phyloP scores from a whole-genome alignment of 2,329 filamentous ascomycete species.

The Trichoderma sp. region DNA sequence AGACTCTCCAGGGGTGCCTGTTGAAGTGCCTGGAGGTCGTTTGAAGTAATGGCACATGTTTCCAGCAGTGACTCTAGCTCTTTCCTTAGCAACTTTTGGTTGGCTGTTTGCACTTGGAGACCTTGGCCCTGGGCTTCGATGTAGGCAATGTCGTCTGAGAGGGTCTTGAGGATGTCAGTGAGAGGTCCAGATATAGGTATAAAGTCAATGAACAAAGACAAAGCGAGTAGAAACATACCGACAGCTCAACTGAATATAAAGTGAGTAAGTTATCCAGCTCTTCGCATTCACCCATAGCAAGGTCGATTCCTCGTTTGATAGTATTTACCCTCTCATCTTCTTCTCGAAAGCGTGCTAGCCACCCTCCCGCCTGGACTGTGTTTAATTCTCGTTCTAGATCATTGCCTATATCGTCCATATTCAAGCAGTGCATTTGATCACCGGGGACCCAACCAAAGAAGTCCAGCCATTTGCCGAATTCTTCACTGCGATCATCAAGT shows the following conservation, averaged over 20 bases:
- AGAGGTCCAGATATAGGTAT: background rate
- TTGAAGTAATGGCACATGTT: slow-evolving; percentile 82
- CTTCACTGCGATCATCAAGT: slow-evolving; percentile 71
- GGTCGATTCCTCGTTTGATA: slow-evolving; percentile 81
- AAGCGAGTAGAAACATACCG: slow-evolving; percentile 49
- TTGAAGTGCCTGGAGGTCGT: slow-evolving; percentile 68
- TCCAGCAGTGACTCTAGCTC: slow-evolving; percentile 87
- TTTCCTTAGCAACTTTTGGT: slow-evolving; percentile 88
- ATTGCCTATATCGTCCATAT: slow-evolving; percentile 74
- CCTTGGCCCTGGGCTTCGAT: slow-evolving; percentile 97
- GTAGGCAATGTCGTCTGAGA: slow-evolving; percentile 93
- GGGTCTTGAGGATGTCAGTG: slow-evolving; percentile 54
- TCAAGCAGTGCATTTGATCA: slow-evolving; percentile 68
- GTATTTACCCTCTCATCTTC: slow-evolving; percentile 87
- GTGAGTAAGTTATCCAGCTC: slow-evolving; percentile 93
- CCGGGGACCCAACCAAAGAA: slow-evolving; percentile 86
- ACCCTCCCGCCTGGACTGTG: slow-evolving; percentile 86
- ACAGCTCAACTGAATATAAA: slow-evolving; percentile 89
- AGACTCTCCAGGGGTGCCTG: slow-evolving; percentile 69
- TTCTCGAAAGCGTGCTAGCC: slow-evolving; percentile 78
- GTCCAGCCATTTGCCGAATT: slow-evolving; percentile 78
- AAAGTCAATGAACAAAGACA: background rate
- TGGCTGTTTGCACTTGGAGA: slow-evolving; percentile 93
- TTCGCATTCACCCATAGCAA: slow-evolving; percentile 91
- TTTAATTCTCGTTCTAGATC: slow-evolving; percentile 86